A percentile compares a stretch with the other conserved stretches of the same genome.
Conservation (phyloP, 495 filamentous ascomycete species). For the Hypoxylon fuscum region DNA sequence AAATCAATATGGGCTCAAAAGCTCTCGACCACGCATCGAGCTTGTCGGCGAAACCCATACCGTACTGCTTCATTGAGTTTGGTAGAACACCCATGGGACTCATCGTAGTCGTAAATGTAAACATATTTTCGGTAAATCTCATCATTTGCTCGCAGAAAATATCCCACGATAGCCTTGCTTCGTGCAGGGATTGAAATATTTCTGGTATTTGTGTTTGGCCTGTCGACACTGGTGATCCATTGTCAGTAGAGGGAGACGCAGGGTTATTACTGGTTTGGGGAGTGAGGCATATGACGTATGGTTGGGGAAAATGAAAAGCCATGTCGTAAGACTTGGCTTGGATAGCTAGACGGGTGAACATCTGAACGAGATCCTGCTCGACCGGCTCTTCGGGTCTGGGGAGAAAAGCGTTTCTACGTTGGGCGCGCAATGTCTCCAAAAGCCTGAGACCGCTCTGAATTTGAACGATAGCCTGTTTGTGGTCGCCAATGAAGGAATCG, state of each 20-base stretch:
- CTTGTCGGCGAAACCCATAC: conserved; percentile 51
- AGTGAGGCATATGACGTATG: conserved; percentile 62
- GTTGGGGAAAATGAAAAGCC: conserved; percentile 68
- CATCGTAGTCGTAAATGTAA: conserved; percentile 47
- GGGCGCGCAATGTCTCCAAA: conserved; percentile 53
- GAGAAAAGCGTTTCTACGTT: conserved; percentile 49
- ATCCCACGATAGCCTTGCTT: conserved; percentile 61
- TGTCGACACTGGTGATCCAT: conserved; percentile 52
- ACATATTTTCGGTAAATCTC: conserved; percentile 63
- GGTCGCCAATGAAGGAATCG: conserved; percentile 62
- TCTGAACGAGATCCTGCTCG: conserved; percentile 65
- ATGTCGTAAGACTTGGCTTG: conserved; percentile 69
- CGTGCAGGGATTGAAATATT: conserved; percentile 54
- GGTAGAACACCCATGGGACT: conserved; percentile 62
- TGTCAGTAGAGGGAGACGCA: conserved; percentile 54
- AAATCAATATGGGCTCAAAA: conserved; percentile 59
- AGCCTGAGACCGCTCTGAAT: conserved; percentile 57
- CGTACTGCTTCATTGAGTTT: conserved; percentile 53
- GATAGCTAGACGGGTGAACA: conserved; percentile 65
- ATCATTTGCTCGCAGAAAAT: conserved; percentile 60
- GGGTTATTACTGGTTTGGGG: conserved; percentile 44
- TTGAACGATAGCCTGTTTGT: conserved; percentile 56
- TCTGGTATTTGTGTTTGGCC: conserved; percentile 55
- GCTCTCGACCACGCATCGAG: conserved; percentile 62
- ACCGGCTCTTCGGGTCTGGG: conserved; percentile 57